Conservation (phyloP, 2,329 filamentous ascomycete species). For the Cladosporium phlei region DNA sequence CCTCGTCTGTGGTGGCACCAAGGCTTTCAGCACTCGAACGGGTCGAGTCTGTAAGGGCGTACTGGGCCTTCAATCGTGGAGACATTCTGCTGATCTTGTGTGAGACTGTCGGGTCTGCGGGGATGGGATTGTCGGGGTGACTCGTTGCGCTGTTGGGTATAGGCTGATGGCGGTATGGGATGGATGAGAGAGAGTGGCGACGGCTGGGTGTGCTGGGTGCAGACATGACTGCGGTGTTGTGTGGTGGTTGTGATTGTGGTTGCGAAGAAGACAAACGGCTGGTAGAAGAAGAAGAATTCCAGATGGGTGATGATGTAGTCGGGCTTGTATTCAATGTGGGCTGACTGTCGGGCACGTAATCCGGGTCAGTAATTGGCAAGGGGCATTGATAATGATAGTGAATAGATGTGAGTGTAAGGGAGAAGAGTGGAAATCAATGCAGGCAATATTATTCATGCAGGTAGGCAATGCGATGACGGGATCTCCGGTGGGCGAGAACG, state of each 20-base stretch:
- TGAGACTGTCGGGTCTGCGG: constrained; percentile 34
- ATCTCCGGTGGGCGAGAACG: constrained; percentile 9
- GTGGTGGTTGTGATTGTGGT: neutral
- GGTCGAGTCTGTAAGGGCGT: constrained; percentile 16
- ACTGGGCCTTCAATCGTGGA: constrained; percentile 5
- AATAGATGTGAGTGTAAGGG: too few relatives aligned
- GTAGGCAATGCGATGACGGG: neutral
- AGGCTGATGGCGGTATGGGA: constrained; percentile 30
- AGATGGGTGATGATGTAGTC: neutral
- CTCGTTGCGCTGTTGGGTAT: constrained; percentile 42
- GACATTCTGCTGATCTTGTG: constrained; percentile 8
- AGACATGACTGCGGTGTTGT: constrained; percentile 9
- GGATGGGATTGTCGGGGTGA: constrained; percentile 44
- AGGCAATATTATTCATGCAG: too few relatives aligned
- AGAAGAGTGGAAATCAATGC: constrained; percentile 1
- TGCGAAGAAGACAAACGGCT: too few relatives aligned
- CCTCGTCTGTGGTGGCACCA: constrained; percentile 30
- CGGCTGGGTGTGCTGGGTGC: constrained; percentile 14
- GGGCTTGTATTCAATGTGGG: neutral
- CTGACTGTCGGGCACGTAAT: neutral
- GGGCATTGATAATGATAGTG: constrained; percentile 12
- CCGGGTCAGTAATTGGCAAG: neutral
- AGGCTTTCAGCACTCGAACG: constrained; percentile 30
- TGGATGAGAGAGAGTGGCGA: constrained; percentile 30
- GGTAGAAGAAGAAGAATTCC: too few relatives aligned